These are phyloP conservation scores for Nakazawaea ernobii DNA, from an alignment of 805 yeast genomes.

Conservation along the genomic window DNA sequence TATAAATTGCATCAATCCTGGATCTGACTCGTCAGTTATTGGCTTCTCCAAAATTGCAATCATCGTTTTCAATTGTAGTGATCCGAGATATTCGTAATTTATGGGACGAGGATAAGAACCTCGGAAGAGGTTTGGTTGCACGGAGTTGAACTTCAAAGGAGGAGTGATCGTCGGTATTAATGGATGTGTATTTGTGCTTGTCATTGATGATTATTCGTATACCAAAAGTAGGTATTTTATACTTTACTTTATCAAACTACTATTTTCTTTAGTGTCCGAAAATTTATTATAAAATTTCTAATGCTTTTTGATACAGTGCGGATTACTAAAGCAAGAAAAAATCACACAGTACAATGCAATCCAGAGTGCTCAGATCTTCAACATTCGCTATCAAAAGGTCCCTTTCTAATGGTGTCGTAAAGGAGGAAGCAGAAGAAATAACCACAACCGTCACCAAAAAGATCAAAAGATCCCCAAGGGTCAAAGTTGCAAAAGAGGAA, in stretches of 20 bases:
- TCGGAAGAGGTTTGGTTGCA: conserved; percentile 66
- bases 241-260: too few species aligned
- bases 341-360: neutral
- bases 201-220: neutral
- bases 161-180: conserved; percentile 38
- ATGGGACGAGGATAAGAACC: conserved; percentile 84
- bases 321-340: neutral
- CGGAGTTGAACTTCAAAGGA: conserved; percentile 71
- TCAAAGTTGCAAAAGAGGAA: neutral
- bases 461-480: neutral
- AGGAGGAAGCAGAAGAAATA: neutral
- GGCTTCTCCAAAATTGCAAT: conserved; percentile 78
- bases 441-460: neutral
- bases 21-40: conserved; percentile 48
- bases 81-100: conserved; percentile 61
- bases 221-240: too few species aligned
- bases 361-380: conserved; percentile 3
- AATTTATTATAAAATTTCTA: too few species aligned
- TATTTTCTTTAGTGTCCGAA: neutral
- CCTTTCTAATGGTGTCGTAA: neutral
- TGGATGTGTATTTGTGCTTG: conserved; percentile 5
- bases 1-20: conserved; percentile 47
- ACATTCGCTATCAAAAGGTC: neutral
- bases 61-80: conserved; percentile 64
- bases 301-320: too few species aligned